Conservation (phyloP, 2,329 filamentous ascomycete genomes). For the Colletotrichum neosansevieriae region DNA sequence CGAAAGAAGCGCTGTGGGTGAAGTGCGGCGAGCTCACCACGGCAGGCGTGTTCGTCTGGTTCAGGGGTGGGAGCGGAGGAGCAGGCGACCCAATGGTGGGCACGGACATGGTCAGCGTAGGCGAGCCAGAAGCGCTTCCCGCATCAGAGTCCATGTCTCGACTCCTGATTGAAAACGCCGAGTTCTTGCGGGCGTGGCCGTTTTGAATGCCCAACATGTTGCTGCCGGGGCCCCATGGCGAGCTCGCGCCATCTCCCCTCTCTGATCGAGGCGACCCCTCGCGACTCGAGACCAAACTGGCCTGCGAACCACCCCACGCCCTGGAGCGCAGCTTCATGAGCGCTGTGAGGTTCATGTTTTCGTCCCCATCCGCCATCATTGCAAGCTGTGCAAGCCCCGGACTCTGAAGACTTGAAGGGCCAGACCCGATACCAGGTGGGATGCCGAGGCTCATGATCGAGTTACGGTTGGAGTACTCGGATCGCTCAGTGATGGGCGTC, state of each 20-base stretch:
- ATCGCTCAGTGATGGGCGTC: constrained; percentile 95
- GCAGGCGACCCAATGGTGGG: constrained; percentile 47
- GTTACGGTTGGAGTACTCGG: constrained; percentile 95
- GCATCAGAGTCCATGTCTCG: constrained; percentile 63
- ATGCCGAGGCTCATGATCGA: constrained; percentile 82
- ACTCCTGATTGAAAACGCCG: constrained; percentile 62
- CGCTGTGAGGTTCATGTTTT: constrained; percentile 79
- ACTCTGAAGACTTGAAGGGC: constrained; percentile 69
- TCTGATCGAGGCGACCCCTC: constrained; percentile 65
- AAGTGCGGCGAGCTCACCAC: constrained; percentile 43
- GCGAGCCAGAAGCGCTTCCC: constrained; percentile 61
- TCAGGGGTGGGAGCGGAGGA: constrained; percentile 39
- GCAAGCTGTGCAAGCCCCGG: constrained; percentile 84
- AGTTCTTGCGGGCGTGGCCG: constrained; percentile 61
- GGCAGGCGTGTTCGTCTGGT: constrained; percentile 32
- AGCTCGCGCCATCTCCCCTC: constrained; percentile 60
- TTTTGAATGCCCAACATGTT: constrained; percentile 36
- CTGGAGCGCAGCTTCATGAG: constrained; percentile 79
- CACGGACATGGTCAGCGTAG: constrained; percentile 61
- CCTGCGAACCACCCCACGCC: constrained; percentile 86
- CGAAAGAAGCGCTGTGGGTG: constrained; percentile 47
- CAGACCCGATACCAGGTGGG: constrained; percentile 56
- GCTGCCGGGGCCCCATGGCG: constrained; percentile 51
- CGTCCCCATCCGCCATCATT: constrained; percentile 67
- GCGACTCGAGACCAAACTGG: constrained; percentile 71